Conservation (phyloP, 192 early-diverging fungal species). For the Mortierella alpina region DNA sequence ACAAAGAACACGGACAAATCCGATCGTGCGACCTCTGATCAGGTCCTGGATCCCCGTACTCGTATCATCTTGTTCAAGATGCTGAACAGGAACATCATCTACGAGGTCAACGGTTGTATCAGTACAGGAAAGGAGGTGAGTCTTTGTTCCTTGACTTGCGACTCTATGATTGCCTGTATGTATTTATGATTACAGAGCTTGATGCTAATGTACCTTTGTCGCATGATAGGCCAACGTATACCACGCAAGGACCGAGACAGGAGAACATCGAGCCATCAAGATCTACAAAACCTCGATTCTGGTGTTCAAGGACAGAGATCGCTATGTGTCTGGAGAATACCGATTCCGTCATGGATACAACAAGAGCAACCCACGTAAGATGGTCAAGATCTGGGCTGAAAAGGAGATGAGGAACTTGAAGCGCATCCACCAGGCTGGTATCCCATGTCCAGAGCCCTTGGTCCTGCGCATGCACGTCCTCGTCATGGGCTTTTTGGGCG, state of each 20-base stretch:
- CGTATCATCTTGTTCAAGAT: slow-evolving; percentile 97
- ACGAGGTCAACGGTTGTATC: slow-evolving; percentile 96
- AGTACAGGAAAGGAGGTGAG: slow-evolving; percentile 94
- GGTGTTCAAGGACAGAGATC: slow-evolving; percentile 97
- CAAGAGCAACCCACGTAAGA: slow-evolving; percentile 95
- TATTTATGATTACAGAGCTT: not conserved
- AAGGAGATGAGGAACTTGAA: slow-evolving; percentile 99
- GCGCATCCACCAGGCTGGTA: slow-evolving; percentile 83
- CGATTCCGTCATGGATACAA: slow-evolving; percentile 96
- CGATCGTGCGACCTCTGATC: slow-evolving; percentile 95
- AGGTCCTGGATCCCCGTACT: slow-evolving; percentile 97
- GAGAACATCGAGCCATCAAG: slow-evolving; percentile 91
- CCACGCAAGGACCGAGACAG: slow-evolving; percentile 88
- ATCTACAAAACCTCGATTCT: slow-evolving; percentile 99
- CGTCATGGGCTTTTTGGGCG: slow-evolving; percentile 95
- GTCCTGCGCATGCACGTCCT: slow-evolving; percentile 92
- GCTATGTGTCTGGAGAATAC: slow-evolving; percentile 95
- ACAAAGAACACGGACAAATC: slow-evolving; percentile 80
- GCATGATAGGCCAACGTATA: slow-evolving; percentile 90
- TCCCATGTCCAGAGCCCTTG: slow-evolving; percentile 91
- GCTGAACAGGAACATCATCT: slow-evolving; percentile 88
- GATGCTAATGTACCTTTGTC: not conserved
- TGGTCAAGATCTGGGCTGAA: slow-evolving; percentile 99
- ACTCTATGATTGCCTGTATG: not conserved
- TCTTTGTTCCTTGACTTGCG: not conserved